These are phyloP conservation scores for Neurospora cerealis DNA, from an alignment of 495 filamentous ascomycete species.

Conservation along the genomic window DNA sequence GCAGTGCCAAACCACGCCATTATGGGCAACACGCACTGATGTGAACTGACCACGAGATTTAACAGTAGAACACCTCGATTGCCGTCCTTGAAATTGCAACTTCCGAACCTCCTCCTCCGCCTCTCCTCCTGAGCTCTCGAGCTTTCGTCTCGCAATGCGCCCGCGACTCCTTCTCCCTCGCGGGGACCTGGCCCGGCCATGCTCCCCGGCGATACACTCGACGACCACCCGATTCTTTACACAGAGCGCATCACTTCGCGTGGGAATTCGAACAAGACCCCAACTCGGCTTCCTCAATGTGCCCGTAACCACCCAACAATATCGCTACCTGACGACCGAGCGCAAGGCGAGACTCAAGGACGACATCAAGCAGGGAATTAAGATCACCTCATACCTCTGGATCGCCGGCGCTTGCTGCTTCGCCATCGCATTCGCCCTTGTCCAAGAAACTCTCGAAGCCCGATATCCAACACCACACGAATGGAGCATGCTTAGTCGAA, in stretches of 20 bases:
- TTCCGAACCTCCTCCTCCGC: not conserved
- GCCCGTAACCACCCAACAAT: conserved; percentile 27
- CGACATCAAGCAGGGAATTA: conserved; percentile 48
- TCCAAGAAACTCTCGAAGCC: conserved; percentile 62
- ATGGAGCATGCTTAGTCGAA: conserved; percentile 56
- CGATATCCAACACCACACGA: conserved; percentile 64
- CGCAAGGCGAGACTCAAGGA: conserved; percentile 55
- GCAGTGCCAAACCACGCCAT: not conserved
- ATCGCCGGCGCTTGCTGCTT: conserved; percentile 41
- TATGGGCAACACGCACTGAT: not conserved
- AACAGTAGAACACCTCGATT: not conserved
- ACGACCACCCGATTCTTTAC: conserved; percentile 13
- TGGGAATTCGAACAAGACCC: conserved; percentile 41
- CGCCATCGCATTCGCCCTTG: conserved; percentile 46
- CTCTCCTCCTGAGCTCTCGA: not conserved
- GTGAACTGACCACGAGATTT: not conserved
- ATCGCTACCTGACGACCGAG: conserved; percentile 69
- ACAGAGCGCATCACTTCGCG: conserved; percentile 14
- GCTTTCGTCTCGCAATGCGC: conserved; percentile 10
- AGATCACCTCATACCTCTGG: conserved; percentile 49
- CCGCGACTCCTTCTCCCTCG: conserved; percentile 15
- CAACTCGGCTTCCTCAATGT: conserved; percentile 67
- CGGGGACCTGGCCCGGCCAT: conserved; percentile 4
- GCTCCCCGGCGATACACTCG: not conserved
- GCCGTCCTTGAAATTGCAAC: not conserved